phyloP scores from a whole-genome alignment of 768 basidiomycete genomes.

The Tricholoma saponaceum region DNA sequence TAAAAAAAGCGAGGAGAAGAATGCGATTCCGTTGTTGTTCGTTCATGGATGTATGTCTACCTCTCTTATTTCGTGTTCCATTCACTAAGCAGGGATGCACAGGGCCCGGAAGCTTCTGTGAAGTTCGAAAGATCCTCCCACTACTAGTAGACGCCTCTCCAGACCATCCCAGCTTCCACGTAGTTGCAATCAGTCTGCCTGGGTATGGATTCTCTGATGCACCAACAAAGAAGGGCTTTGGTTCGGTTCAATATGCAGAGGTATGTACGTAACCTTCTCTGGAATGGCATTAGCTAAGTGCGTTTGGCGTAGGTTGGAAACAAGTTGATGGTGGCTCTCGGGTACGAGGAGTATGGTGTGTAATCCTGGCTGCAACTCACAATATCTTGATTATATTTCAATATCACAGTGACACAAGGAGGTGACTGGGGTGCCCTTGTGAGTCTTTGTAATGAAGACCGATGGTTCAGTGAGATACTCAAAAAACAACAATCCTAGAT shows the following conservation, averaged over 20 bases:
- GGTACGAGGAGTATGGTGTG: slow-evolving; percentile 44
- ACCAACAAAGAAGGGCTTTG: slow-evolving; percentile 49
- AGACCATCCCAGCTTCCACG: slow-evolving; percentile 57
- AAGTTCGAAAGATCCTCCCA: slow-evolving; percentile 55
- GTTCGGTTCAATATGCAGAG: slow-evolving; percentile 48
- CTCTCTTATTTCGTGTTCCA: background rate
- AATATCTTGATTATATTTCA: no score
- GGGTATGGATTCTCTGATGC: slow-evolving; percentile 61
- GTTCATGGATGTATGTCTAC: slow-evolving; percentile 48
- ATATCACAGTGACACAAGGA: slow-evolving; percentile 38
- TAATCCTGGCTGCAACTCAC: background rate
- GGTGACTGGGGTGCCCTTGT: slow-evolving; percentile 45
- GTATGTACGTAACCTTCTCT: slow-evolving; percentile 23
- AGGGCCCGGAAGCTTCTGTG: slow-evolving; percentile 64
- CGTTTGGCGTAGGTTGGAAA: slow-evolving; percentile 31
- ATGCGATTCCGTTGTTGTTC: slow-evolving; percentile 42
- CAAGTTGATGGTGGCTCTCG: slow-evolving; percentile 45
- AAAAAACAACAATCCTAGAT: slow-evolving; percentile 8
- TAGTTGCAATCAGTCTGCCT: slow-evolving; percentile 56
- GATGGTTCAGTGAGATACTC: background rate
- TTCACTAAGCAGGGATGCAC: background rate
- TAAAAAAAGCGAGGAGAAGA: slow-evolving; percentile 36
- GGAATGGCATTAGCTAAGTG: background rate
- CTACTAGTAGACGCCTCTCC: slow-evolving; percentile 39
- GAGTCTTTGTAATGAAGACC: slow-evolving; percentile 4